Evolutionary conservation across 2,329 filamentous ascomycete genomes (phyloP), one percentile per base, ranked within the genome.

Genomic region (Claviceps capensis): DNA sequence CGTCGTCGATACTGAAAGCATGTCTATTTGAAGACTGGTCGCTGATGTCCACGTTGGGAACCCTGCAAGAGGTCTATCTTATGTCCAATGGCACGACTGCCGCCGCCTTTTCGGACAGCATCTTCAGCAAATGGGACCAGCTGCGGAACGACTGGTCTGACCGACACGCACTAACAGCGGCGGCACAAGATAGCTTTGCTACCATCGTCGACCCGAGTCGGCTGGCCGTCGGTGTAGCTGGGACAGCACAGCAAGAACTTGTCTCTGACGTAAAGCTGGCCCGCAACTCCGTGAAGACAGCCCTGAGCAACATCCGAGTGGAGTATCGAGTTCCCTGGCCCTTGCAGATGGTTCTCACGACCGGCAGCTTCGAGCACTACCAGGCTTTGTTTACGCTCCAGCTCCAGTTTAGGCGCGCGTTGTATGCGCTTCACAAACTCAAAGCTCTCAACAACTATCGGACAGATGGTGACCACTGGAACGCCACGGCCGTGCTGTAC

Each of bases 81-180:
- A 85, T 86, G 67, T 79, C 78, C 16, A 82, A 96, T 59, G 86
- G 88, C 2, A 77, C 81, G 1, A 70, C 81, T 0, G 78, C 84
- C 1, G 77, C 84, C 47, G 67, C 70, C 0, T 83, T 95, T 58
- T 78, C 84, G 13, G 74, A 75, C 26, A 77, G 77, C 13, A 65
- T 96, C 1, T 95, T 95, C 61, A 78, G 83, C 52, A 82, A 85
- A 48, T 76, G 96, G 45, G 86, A 93, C 58, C 72, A 69, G 1
- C 60, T 75, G 16, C 74, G 70, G 62, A 66, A 62, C 5, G 70
- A 69, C 38, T 96, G 89, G 90, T 83, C 84, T 55, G 88, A 96
- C 63, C 79, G 82, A 19, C 95, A 91, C 61, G 75, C 85, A 0
- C 71, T 96, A 30, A 93, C 86, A 0, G 87, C 90, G 57, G 69